Conservation (phyloP, 2,329 filamentous ascomycete species). For the Colletotrichum endophyticum region DNA sequence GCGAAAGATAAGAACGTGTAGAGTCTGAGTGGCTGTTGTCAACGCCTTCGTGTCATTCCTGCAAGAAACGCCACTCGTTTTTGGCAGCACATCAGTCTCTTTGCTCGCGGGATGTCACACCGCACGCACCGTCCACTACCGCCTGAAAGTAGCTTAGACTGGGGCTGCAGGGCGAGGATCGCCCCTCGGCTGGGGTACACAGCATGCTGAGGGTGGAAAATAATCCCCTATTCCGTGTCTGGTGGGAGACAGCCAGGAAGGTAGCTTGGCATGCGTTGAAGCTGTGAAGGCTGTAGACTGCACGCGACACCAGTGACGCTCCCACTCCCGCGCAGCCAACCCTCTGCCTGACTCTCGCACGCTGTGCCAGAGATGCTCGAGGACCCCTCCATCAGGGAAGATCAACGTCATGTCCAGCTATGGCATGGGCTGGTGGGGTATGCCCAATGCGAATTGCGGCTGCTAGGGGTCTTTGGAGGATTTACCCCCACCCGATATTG, state of each 20-base stretch:
- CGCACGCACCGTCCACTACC: background rate
- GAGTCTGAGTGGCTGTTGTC: background rate
- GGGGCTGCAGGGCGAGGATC: background rate
- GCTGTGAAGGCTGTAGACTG: background rate
- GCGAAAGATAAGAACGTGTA: conserved; percentile 1
- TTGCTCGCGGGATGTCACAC: background rate
- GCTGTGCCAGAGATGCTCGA: background rate
- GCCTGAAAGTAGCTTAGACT: background rate
- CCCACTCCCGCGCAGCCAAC: background rate
- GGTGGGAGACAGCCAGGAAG: background rate
- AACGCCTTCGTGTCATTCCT: background rate
- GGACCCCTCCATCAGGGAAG: conserved; percentile 3
- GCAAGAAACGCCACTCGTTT: background rate
- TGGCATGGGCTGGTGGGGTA: conserved; percentile 14
- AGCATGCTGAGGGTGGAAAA: background rate
- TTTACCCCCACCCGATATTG: background rate
- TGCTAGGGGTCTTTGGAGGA: background rate
- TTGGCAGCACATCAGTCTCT: background rate
- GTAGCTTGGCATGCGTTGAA: background rate
- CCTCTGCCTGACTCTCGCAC: background rate
- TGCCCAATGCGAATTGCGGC: background rate
- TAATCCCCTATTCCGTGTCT: background rate
- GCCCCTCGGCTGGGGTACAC: background rate
- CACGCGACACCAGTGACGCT: conserved; percentile 15
- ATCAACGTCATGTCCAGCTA: conserved; percentile 10